A percentile compares a stretch with the other conserved stretches of the same genome.
Conservation (phyloP, 2,329 filamentous ascomycete genomes). For the Talaromyces amestolkiae region DNA sequence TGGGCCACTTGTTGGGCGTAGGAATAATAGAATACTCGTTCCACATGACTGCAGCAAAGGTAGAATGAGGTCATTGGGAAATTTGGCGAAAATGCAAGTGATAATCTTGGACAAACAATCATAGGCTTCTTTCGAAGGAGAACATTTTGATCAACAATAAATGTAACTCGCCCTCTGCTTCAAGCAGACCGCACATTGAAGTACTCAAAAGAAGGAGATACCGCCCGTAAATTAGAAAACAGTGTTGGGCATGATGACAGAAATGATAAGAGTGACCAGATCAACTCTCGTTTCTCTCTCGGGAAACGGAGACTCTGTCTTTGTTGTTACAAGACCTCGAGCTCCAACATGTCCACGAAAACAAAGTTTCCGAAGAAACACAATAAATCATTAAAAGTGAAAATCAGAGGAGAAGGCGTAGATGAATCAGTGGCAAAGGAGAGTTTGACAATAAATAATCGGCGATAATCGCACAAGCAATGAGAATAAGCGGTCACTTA, state of each 20-base stretch:
- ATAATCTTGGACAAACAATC: background rate
- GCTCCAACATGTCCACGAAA: background rate
- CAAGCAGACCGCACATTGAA: background rate
- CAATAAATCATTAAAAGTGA: background rate
- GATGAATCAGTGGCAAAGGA: background rate
- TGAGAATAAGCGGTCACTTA: constrained; percentile 16
- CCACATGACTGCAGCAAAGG: constrained; percentile 10
- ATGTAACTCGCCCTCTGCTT: background rate
- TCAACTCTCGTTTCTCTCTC: too few species aligned
- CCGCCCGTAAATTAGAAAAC: background rate
- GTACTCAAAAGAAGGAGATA: background rate
- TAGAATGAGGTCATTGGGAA: background rate
- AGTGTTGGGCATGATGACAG: background rate
- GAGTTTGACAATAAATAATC: background rate
- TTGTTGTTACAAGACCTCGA: background rate
- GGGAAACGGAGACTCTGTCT: background rate
- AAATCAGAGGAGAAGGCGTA: background rate
- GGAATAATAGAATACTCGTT: constrained; percentile 12
- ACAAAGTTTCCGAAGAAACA: background rate
- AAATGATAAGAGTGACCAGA: background rate
- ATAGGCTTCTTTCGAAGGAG: background rate
- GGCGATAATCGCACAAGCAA: background rate
- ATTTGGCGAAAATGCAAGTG: background rate
- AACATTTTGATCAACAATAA: background rate
- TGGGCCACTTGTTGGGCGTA: constrained; percentile 8